Conservation (phyloP, 1,284 basidiomycete genomes). For the Coniferiporia sulphurascens region DNA sequence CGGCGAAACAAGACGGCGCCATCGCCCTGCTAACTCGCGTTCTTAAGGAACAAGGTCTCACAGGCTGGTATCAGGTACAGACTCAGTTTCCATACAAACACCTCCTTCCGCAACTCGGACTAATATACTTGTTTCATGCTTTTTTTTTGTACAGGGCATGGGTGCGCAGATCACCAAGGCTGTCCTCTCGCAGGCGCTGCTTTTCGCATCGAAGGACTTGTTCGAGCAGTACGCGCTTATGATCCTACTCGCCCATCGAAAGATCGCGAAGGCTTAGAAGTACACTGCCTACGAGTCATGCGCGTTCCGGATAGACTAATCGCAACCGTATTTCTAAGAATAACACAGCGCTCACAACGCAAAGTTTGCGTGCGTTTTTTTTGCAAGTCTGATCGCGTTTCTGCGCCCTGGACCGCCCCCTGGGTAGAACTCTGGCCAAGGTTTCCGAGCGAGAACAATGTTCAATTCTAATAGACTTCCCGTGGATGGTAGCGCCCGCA, state of each 20-base stretch:
- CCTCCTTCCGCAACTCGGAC: constrained; percentile 13
- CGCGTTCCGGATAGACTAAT: no score
- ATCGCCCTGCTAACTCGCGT: constrained; percentile 74
- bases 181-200: constrained; percentile 75
- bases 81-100: no score
- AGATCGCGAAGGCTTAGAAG: constrained; percentile 1
- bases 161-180: constrained; percentile 88
- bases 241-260: constrained; percentile 39
- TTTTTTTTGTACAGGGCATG: constrained; percentile 62
- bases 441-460: no score
- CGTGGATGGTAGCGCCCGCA: no score
- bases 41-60: constrained; percentile 68
- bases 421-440: no score
- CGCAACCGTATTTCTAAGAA: neutral
- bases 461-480: no score
- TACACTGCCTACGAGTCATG: neutral
- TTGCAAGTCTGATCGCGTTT: no score
- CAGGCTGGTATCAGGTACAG: constrained; percentile 94
- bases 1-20: constrained; percentile 65
- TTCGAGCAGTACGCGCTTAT: constrained; percentile 73
- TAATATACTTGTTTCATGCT: constrained; percentile 5
- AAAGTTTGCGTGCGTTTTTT: no score
- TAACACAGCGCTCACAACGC: no score
- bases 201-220: constrained; percentile 81
- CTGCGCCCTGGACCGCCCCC: no score